Base-by-base conservation (phyloP, 139 green algal species). In the Micractinium sp. region DNA sequence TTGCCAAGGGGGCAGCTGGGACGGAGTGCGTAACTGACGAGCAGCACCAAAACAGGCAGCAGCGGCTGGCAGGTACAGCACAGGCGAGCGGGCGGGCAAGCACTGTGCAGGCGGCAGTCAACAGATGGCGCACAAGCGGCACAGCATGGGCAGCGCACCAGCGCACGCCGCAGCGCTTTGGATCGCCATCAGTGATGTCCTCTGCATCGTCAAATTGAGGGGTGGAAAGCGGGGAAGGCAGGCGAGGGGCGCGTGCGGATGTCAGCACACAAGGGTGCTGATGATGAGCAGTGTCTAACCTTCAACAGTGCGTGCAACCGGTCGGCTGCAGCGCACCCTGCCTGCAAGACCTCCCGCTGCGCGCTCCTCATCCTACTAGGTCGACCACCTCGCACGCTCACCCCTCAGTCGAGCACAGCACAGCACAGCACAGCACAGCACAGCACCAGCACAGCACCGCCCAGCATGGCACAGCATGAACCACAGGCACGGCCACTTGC, bases 101-200 rank as follows among this genome's bases (percentile, higher is more conserved):
- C 60, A 67, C n/a, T n/a, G n/a, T n/a, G n/a, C n/a, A n/a, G n/a
- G n/a, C n/a, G n/a, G n/a, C n/a, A n/a, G n/a, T n/a, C n/a, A n/a
- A n/a, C n/a, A n/a, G n/a, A n/a, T n/a, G n/a, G n/a, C n/a, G n/a
- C 22, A 29, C 63, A 25, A 33, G 29, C 69, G n/a, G 69, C 29
- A 76, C 29, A 33, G 69, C 27, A 20, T 12, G 16, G 12, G 53
- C 25, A 39, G 66, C 95, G 76, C 88, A 96, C 96, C 96, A 98
- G 16, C 89, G 90, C 82, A 97, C 92, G 19, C 96, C 95, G 67
- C 71, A 79, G 38, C 39, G 38, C 33, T 39, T 91, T 0, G 56
- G 60, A 71, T 96, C 95, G 0, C 90, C 93, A 0, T 90, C 85
- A 0, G 95, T 95, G 82, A 97, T 95, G 90, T 96, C 95, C 35